Base-by-base conservation (phyloP, 2,329 filamentous ascomycete species). In the Dothideomycetes sp. region DNA sequence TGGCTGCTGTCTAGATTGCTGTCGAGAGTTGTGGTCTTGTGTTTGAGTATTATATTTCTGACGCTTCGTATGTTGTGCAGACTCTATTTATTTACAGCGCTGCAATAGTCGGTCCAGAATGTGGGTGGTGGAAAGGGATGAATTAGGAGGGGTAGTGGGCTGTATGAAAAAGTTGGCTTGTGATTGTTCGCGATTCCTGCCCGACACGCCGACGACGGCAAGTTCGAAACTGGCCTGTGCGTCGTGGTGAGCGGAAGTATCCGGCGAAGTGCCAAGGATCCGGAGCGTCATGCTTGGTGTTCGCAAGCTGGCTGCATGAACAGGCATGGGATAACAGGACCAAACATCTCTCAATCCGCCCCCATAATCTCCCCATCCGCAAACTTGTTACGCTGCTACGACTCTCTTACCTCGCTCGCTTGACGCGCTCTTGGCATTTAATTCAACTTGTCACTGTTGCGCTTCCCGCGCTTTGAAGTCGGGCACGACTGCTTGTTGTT, bases 341-440 rank as follows among this genome's bases (percentile, higher is more conserved):
- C 34, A 27, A 18, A 35, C 33, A 36, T 11, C 34, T 19, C 31
- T 34, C 22, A 7, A 12, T 27, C 22, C n/a, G n/a, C n/a, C 22
- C 22, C 12, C 12, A 27, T 18, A 36, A 29, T 30, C 24, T n/a
- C 15, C 39, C 19, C 24, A 31, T 33, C 30, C 34, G 16, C 10
- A n/a, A n/a, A 7, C 9, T 5, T 33, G 29, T 40, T 41, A 55
- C 51, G 53, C 49, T 48, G 46, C 54, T 38, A 57, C 54, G 54
- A 56, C 43, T 49, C 43, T 43, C 50, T 48, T 56, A 52, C 47
- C n/a, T 55, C 24, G 32, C 55, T 45, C 40, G 22, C 22, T 12
- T 27, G 22, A 27, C 7, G 22, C 12, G 22, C 22, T 27, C 12
- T 27, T 27, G 7, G 7, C 7, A 27, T 27, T 7, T 12, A 27